Evolutionary conservation across 371 early-diverging fungal species (phyloP).

Genomic region (Haplosporangium sp.): DNA sequence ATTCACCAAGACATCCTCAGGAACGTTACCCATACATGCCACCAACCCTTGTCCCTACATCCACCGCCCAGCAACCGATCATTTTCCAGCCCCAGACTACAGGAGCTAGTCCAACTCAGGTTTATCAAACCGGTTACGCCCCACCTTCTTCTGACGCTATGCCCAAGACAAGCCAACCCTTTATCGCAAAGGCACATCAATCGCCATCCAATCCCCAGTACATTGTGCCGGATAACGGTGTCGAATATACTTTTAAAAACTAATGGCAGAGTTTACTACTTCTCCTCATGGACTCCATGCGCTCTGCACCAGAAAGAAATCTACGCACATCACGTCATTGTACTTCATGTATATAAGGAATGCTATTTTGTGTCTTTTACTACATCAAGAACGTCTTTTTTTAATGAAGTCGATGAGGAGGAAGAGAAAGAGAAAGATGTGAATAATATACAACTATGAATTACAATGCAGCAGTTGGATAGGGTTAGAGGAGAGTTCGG

Average conservation of each 20-base stretch:
- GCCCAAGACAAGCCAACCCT: neutral
- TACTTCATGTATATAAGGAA: no score
- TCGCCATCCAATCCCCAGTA: constrained; percentile 21
- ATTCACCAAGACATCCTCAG: constrained; percentile 2
- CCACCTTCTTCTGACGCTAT: neutral
- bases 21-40: constrained; percentile 28
- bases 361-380: no score
- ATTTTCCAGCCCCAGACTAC: constrained; percentile 40
- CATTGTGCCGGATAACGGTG: neutral
- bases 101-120: neutral
- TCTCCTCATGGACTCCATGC: no score
- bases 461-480: no score
- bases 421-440: no score
- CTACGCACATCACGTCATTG: no score
- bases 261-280: neutral
- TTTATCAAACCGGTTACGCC: neutral
- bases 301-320: no score
- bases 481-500: no score
- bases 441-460: no score
- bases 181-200: neutral
- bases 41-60: constrained; percentile 17
- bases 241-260: constrained; percentile 2
- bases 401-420: no score
- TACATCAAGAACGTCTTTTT: no score
- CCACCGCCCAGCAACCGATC: constrained; percentile 12